Evolutionary conservation across 2,329 filamentous ascomycete genomes (phyloP), one percentile per base, ranked within the genome.

Genomic region (Acephala macrosclerotiorum): DNA sequence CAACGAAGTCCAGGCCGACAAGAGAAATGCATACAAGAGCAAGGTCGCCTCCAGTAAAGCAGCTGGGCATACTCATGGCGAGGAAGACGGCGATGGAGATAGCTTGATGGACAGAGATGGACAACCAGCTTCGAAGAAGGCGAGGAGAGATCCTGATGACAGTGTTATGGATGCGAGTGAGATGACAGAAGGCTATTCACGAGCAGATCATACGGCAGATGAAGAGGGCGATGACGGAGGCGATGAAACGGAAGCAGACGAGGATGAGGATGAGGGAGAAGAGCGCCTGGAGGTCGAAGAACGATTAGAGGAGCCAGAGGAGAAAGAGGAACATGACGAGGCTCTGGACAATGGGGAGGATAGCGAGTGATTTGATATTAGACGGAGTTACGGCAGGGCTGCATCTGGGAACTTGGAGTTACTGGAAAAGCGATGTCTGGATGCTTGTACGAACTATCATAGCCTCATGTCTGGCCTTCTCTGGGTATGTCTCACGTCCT

Each of bases 11-110:
- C 90, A 93, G 76, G 87, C 89, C 22, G 88, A 90, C 64, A 94
- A 94, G 79, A 88, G 91, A 60, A 92, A 89, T 71, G 87, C 85
- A 18, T 92, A 93, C 79, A 86, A 90, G 60, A 87, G 88, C 72
- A 91, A 90, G 73, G 86, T 90, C 20, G 88, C 89, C 40, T 89
- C 88, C 9, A 33, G 29, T 61, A 86, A 91, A 78, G 79, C 75
- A 61, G 55, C 70, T 18, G 66, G 49, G 4, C 53, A 64, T 16
- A 58, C 63, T 18, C 65, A 63, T 5, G 60, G 55, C 55, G 68
- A 55, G 14, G 63, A 67, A 59, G 65, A 67, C 45, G 63, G 56
- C 16, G 58, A 71, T 67, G 67, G 68, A 66, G 60, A 71, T n/a
- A 72, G 65, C 14, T 66, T 65, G 18, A 60, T 51, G 63, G 66